Conservation (phyloP, 2,329 filamentous ascomycete genomes). For the Stachybotrys chlorohalonatus region DNA sequence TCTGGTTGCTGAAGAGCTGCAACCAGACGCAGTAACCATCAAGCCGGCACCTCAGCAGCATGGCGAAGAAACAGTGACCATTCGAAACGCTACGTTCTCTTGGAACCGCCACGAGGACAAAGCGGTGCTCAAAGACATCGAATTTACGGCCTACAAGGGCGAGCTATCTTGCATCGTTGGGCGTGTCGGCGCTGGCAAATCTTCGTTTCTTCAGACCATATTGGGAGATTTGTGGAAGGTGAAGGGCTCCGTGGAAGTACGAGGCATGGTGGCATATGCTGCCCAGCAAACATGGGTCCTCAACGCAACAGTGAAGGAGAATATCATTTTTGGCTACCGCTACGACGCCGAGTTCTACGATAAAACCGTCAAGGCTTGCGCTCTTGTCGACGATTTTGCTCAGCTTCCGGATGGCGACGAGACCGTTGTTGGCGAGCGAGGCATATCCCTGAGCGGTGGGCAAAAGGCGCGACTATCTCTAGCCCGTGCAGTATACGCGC, state of each 20-base stretch:
- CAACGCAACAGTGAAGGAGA: constrained; percentile 95
- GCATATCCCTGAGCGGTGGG: constrained; percentile 90
- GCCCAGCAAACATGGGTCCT: constrained; percentile 93
- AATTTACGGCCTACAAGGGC: constrained; percentile 83
- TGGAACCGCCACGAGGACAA: constrained; percentile 80
- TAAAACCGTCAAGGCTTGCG: constrained; percentile 83
- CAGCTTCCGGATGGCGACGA: constrained; percentile 92
- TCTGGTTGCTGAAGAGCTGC: constrained; percentile 81
- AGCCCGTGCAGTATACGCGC: constrained; percentile 88
- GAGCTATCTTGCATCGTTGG: constrained; percentile 90
- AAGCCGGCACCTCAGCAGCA: constrained; percentile 62
- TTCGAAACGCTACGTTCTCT: constrained; percentile 81
- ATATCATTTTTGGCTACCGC: constrained; percentile 91
- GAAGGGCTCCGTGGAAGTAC: constrained; percentile 72
- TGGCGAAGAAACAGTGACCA: constrained; percentile 78
- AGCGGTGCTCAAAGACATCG: constrained; percentile 69
- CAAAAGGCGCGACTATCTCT: constrained; percentile 92
- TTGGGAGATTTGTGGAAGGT: constrained; percentile 89
- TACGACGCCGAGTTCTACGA: constrained; percentile 95
- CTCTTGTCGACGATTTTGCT: constrained; percentile 80
- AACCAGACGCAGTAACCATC: constrained; percentile 67
- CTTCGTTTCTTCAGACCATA: constrained; percentile 79
- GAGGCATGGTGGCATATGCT: constrained; percentile 81
- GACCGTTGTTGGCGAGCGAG: constrained; percentile 92
- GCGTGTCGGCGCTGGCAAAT: constrained; percentile 90